These are phyloP conservation scores for Torulaspora quercuum DNA, from an alignment of 805 yeast genomes.

Conservation along the genomic window DNA sequence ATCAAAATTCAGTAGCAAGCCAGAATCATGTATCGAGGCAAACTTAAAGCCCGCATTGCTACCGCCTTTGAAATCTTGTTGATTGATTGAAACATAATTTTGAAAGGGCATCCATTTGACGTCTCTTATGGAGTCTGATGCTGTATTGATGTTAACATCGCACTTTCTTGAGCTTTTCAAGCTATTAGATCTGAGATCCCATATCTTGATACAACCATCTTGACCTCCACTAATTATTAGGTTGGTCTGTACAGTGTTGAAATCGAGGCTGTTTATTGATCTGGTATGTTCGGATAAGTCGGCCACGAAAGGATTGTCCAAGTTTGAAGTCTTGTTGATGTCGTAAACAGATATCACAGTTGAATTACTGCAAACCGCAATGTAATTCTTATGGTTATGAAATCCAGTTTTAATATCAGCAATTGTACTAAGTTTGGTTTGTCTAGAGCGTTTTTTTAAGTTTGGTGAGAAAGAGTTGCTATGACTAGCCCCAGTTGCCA, in stretches of 20 bases:
- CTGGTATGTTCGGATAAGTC: constrained; percentile 35
- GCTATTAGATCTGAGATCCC: constrained; percentile 60
- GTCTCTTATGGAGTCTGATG: constrained; percentile 67
- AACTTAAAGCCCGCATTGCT: constrained; percentile 44
- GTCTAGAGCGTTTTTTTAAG: constrained; percentile 22
- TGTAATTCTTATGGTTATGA: constrained; percentile 28
- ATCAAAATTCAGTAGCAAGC: constrained; percentile 84
- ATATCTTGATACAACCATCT: constrained; percentile 71
- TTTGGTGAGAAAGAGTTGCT: constrained; percentile 12
- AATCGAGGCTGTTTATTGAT: constrained; percentile 37
- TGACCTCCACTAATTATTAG: constrained; percentile 64
- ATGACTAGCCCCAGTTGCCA: constrained; percentile 12
- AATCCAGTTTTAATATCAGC: constrained; percentile 39
- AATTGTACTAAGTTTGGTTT: constrained; percentile 33
- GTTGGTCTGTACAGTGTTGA: constrained; percentile 37
- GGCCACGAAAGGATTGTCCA: constrained; percentile 25
- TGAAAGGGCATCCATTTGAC: constrained; percentile 48
- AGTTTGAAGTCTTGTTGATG: constrained; percentile 23
- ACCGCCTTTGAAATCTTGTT: constrained; percentile 36
- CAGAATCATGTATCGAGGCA: constrained; percentile 84
- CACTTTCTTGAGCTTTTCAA: constrained; percentile 29
- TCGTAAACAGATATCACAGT: constrained; percentile 35
- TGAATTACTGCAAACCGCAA: constrained; percentile 36
- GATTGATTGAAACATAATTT: constrained; percentile 31
- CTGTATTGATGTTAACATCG: constrained; percentile 42